Percentiles rank a stretch among this genome's conserved stretches.
phyloP scores from a whole-genome alignment of 306 rosid species.

The Dicorynia guianensis region DNA sequence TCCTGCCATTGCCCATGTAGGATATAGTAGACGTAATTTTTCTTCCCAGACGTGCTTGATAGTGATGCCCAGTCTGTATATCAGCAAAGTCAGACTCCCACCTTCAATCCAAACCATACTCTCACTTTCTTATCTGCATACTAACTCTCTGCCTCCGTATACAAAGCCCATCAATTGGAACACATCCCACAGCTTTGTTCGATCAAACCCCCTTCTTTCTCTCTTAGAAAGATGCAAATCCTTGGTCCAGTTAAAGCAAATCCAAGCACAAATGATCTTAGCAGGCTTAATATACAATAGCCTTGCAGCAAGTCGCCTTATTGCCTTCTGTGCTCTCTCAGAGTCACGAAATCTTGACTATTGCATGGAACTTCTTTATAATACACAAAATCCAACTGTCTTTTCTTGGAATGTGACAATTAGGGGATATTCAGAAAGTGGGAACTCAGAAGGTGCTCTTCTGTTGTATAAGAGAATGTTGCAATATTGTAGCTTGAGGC shows the following conservation, averaged over 20 bases:
- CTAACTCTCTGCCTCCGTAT: slow-evolving; percentile 50
- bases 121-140: slow-evolving; percentile 40
- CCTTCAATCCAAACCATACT: slow-evolving; percentile 31
- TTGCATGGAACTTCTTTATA: slow-evolving; percentile 55
- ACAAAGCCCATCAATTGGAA: slow-evolving; percentile 66
- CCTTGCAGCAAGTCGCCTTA: slow-evolving; percentile 73
- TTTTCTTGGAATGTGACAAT: slow-evolving; percentile 82
- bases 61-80: slow-evolving; percentile 42
- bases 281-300: slow-evolving; percentile 58
- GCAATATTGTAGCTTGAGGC: slow-evolving; percentile 49
- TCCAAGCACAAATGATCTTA: slow-evolving; percentile 72
- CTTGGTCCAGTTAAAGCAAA: slow-evolving; percentile 69
- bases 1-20: neutral
- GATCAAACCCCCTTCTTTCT: slow-evolving; percentile 61
- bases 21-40: slow-evolving; percentile 1
- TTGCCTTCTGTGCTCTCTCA: slow-evolving; percentile 78
- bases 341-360: slow-evolving; percentile 61
- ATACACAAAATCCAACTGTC: slow-evolving; percentile 44
- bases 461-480: slow-evolving; percentile 66
- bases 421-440: slow-evolving; percentile 70
- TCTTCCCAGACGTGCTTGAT: neutral
- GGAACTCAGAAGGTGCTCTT: slow-evolving; percentile 55
- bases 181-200: slow-evolving; percentile 57
- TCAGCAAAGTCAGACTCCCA: slow-evolving; percentile 36
- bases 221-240: slow-evolving; percentile 67